phyloP scores from a whole-genome alignment of 768 basidiomycete species.

The Dioszegia hungarica region DNA sequence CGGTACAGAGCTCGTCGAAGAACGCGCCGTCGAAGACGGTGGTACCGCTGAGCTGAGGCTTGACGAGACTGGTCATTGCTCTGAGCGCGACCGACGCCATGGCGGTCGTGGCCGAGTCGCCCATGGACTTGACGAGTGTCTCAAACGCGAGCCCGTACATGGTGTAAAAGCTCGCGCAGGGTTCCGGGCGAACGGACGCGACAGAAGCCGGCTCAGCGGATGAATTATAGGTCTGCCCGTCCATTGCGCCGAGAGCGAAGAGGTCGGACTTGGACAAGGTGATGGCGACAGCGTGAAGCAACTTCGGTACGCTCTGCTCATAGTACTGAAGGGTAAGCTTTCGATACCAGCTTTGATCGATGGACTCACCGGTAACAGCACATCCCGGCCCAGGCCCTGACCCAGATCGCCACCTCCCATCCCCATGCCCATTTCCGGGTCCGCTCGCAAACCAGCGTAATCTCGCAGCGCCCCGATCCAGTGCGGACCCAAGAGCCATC shows the following conservation, averaged over 20 bases:
- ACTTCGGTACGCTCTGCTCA: slow-evolving; percentile 68
- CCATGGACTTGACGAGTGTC: slow-evolving; percentile 55
- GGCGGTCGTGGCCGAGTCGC: slow-evolving; percentile 22
- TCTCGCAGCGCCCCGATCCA: slow-evolving; percentile 88
- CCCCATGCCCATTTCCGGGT: slow-evolving; percentile 63
- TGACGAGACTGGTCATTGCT: slow-evolving; percentile 73
- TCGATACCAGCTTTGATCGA: too few species aligned
- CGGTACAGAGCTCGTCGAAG: slow-evolving; percentile 82
- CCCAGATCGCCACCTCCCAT: slow-evolving; percentile 63
- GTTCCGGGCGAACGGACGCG: slow-evolving; percentile 20
- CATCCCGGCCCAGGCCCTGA: slow-evolving; percentile 81
- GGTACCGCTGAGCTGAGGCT: slow-evolving; percentile 71
- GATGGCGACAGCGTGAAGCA: slow-evolving; percentile 78
- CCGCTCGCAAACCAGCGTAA: slow-evolving; percentile 83
- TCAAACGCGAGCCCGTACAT: slow-evolving; percentile 94
- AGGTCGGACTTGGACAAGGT: slow-evolving; percentile 68
- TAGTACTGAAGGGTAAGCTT: slow-evolving; percentile 88
- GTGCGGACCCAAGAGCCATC: slow-evolving; percentile 65
- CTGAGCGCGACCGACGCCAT: slow-evolving; percentile 60
- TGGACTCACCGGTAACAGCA: slow-evolving; percentile 76
- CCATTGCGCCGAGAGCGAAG: slow-evolving; percentile 70
- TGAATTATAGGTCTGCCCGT: slow-evolving; percentile 52
- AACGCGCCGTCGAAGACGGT: slow-evolving; percentile 73
- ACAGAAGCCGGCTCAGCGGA: slow-evolving; percentile 8
- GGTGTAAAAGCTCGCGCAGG: slow-evolving; percentile 68